Evolutionary conservation across 2,329 filamentous ascomycete genomes (phyloP), one percentile per base, ranked within the genome.

Genomic region (Rugonectria rugulosa): DNA sequence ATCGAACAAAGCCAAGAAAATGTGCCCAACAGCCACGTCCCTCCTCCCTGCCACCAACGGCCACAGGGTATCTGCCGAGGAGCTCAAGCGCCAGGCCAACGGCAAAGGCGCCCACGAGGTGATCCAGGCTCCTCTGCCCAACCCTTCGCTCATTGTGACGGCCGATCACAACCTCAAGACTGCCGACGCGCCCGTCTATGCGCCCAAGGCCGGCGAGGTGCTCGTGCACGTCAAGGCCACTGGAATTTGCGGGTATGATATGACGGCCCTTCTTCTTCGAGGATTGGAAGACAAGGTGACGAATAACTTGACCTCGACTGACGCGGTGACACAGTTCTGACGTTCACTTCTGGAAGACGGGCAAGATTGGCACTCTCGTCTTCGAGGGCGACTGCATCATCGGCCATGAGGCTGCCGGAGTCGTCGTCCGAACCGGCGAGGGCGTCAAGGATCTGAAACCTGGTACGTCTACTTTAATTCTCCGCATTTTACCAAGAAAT

Each of bases 301-400:
- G 6, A 7, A 7, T 38, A 17, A 10, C 6, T 19, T 11, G 19
- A 37, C 10, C 11, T 43, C 11, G 27, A 32, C 54, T 61, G 29
- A 60, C 36, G 5, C 11, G 9, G 3, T 9, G 19, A 5, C 10
- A 14, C 24, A 85, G 82, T 34, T 88, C 86, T 1, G 87, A 89
- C 63, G 81, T 89, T 60, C 87, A 90, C 68, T 87, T 88, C 62
- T 89, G 87, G 87, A 85, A 86, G 63, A 75, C 78, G 1, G 87
- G 87, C 20, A 74, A 80, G 11, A 89, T 90, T 64, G 87, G 88
- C 3, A 78, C 80, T 2, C 76, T 89, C 2, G 78, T 84, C 2
- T 81, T 90, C 11, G 79, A 86, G 54, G 81, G 82, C 17, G 84
- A 88, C 61, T 87, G 84, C 63, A 86, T 88, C 47, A 78, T 89